Evolutionary conservation across 2,329 filamentous ascomycete genomes (phyloP), one percentile per base, ranked within the genome.

Genomic region (Whalleya microplaca): DNA sequence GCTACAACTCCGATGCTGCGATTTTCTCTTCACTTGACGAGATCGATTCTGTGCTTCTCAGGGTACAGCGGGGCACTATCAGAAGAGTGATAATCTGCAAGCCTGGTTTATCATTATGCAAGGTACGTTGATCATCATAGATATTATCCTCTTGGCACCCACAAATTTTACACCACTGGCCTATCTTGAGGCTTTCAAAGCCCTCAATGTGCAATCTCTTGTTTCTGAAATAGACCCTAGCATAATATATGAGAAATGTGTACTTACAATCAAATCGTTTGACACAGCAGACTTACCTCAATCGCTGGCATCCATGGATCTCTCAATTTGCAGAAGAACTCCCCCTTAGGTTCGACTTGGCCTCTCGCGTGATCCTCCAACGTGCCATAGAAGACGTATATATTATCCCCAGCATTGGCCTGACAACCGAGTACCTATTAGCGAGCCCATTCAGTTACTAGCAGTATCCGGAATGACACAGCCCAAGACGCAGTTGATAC

Each of bases 381-480:
- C 6, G 66, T 69, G 16, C 67, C 65, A 55, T 69, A 70, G 59
- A 69, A 70, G 48, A 69, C 58, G 44, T 70, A 70, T 29, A 70
- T 62, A 12, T 65, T 63, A 12, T 69, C 65, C 1, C 64, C 64
- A 1, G 68, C 67, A 14, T 69, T 66, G 20, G 56, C 63, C 68
- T 69, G 19, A 16, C 2, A 43, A 18, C 10, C 32, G 10, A 12
- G 32, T 16, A 16, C 14, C 40, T 27, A 19, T 2, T 41, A 51
- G n/a, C 14, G 14, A 37, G 10, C 6, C 10, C 9, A 27, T 27
- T 27, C 9, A 27, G n/a, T n/a, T n/a, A n/a, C n/a, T n/a, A n/a
- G n/a, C n/a, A n/a, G n/a, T n/a, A n/a, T n/a, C n/a, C n/a, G n/a
- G n/a, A n/a, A n/a, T n/a, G n/a, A n/a, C n/a, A n/a, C n/a, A n/a